Percentiles rank a stretch among this genome's conserved stretches.
phyloP scores from a whole-genome alignment of 75 land plant genomes.

The Larix kaempferi region DNA sequence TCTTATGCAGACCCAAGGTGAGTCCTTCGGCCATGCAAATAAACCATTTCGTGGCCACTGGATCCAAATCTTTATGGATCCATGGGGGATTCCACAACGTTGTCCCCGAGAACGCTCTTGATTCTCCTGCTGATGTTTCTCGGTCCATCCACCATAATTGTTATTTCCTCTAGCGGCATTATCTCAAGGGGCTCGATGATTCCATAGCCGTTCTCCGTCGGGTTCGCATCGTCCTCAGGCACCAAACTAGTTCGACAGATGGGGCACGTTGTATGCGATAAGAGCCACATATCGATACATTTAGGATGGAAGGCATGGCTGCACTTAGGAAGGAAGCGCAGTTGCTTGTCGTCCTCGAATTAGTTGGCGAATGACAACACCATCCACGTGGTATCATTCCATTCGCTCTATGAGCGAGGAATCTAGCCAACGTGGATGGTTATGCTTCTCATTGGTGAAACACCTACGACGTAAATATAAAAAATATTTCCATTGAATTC shows the following conservation, averaged over 20 bases:
- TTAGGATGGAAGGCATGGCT: no score
- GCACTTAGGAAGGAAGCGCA: no score
- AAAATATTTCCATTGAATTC: no score
- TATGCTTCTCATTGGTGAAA: no score
- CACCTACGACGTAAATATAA: no score
- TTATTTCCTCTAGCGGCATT: neutral
- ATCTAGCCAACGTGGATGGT: no score
- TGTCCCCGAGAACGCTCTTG: neutral
- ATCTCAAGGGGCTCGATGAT: neutral
- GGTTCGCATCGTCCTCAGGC: neutral
- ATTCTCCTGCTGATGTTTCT: neutral
- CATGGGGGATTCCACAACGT: neutral
- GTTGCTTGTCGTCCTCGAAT: slow-evolving; percentile 13
- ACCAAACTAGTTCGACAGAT: slow-evolving; percentile 7
- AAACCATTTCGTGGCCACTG: neutral
- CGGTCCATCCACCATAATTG: neutral
- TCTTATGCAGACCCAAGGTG: neutral
- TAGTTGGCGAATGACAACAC: no score
- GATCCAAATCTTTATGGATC: neutral
- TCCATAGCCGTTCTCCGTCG: neutral
- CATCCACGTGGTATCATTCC: no score
- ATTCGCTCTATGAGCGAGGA: no score
- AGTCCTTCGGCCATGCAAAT: neutral
- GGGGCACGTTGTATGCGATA: slow-evolving; percentile 26
- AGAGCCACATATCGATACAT: no score